These are phyloP conservation scores for Suillus luteus DNA, from an alignment of 768 basidiomycete genomes.

Conservation along the genomic window DNA sequence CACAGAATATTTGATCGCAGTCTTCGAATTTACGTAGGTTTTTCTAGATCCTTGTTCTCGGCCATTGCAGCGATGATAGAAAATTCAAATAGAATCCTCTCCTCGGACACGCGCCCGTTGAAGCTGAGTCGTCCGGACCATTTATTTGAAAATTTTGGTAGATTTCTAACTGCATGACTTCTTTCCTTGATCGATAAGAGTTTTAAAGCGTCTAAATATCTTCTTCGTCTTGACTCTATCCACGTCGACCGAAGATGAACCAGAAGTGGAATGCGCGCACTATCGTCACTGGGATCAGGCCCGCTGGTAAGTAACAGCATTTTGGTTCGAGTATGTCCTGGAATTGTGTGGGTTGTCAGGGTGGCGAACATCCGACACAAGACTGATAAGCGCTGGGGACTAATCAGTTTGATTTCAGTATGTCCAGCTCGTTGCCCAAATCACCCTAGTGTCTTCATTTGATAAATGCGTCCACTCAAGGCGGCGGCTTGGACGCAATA, in stretches of 20 bases:
- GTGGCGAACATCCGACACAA: constrained; percentile 50
- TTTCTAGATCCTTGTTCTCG: constrained; percentile 41
- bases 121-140: constrained; percentile 32
- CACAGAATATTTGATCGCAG: constrained; percentile 58
- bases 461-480: not conserved
- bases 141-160: constrained; percentile 31
- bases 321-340: not conserved
- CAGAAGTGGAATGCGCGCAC: constrained; percentile 54
- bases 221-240: constrained; percentile 24
- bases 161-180: constrained; percentile 18
- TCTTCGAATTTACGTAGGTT: constrained; percentile 30
- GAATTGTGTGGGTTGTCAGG: not conserved
- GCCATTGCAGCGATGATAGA: constrained; percentile 41
- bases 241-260: constrained; percentile 47
- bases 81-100: not conserved
- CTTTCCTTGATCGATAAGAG: not conserved
- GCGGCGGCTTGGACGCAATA: no score
- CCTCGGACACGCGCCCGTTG: constrained; percentile 28
- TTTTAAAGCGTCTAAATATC: constrained; percentile 43
- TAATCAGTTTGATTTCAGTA: not conserved
- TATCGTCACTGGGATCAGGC: constrained; percentile 37
- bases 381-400: constrained; percentile 52
- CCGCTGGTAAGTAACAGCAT: constrained; percentile 37
- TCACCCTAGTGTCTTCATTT: not conserved
- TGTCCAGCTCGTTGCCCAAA: not conserved